A percentile compares a stretch with the other conserved stretches of the same genome.
These are phyloP conservation scores for Adansonia madagascariensis DNA, from an alignment of 441 rosid species.

Conservation along the genomic window DNA sequence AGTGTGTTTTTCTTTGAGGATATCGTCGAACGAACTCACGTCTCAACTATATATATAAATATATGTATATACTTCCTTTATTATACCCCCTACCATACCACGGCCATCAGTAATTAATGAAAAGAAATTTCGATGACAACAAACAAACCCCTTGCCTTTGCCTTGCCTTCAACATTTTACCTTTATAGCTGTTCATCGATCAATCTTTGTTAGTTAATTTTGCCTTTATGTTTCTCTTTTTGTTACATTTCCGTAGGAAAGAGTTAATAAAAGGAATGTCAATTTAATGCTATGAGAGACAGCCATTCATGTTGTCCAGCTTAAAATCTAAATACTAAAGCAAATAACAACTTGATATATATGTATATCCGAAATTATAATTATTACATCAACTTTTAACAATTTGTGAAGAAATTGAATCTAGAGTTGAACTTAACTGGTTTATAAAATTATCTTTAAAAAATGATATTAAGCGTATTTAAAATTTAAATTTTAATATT, in stretches of 20 bases:
- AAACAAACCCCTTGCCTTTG: background rate
- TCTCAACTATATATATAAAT: background rate
- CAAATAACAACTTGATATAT: background rate
- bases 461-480: too few species aligned
- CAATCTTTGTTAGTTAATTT: background rate
- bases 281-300: background rate
- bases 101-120: background rate
- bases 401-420: background rate
- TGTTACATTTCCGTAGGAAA: background rate
- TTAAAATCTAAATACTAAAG: background rate
- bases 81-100: background rate
- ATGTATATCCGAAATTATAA: background rate
- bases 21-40: background rate
- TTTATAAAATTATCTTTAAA: too few species aligned
- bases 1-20: background rate
- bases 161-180: background rate
- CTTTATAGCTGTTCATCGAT: background rate
- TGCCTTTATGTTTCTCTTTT: background rate
- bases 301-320: background rate
- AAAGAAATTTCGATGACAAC: background rate
- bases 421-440: too few species aligned
- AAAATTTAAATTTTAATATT: too few species aligned
- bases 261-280: slow-evolving; percentile 2
- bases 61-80: background rate
- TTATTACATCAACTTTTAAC: background rate